Evolutionary conservation across 352 stramenopile genomes (phyloP).

Genomic region (Phytophthora fragariaefolia): DNA sequence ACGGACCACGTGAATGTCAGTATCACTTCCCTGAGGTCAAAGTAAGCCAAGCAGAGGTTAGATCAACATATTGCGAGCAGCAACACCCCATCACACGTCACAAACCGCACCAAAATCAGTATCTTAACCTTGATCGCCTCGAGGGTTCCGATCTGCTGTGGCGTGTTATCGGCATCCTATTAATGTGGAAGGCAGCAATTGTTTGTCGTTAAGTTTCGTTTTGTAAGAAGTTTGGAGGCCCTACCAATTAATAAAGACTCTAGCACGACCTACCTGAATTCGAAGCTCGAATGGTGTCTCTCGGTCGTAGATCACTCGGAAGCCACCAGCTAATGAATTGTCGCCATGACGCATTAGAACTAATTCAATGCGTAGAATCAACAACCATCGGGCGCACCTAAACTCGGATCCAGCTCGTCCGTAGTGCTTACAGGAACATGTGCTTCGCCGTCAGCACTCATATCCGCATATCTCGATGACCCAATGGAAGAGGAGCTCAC

Average conservation of each 20-base stretch:
- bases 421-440: conserved; percentile 55
- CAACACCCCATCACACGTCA: not conserved
- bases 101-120: conserved; percentile 75
- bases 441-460: conserved; percentile 28
- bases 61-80: not conserved
- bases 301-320: conserved; percentile 91
- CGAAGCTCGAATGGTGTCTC: conserved; percentile 92
- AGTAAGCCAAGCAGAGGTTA: not conserved
- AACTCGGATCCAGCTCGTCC: conserved; percentile 84
- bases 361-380: not conserved
- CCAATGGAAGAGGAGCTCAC: conserved; percentile 51
- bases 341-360: not conserved
- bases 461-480: conserved; percentile 49
- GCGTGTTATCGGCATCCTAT: conserved; percentile 82
- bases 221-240: not conserved
- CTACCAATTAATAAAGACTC: too few species aligned
- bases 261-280: conserved; percentile 65
- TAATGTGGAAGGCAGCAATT: not conserved
- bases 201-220: not conserved
- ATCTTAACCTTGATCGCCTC: conserved; percentile 96
- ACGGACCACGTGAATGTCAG: conserved; percentile 83
- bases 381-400: conserved; percentile 43
- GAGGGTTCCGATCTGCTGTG: conserved; percentile 91
- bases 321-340: conserved; percentile 66
- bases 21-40: conserved; percentile 75